phyloP scores from a whole-genome alignment of 352 stramenopile genomes.

The Globisporangium nodosum region DNA sequence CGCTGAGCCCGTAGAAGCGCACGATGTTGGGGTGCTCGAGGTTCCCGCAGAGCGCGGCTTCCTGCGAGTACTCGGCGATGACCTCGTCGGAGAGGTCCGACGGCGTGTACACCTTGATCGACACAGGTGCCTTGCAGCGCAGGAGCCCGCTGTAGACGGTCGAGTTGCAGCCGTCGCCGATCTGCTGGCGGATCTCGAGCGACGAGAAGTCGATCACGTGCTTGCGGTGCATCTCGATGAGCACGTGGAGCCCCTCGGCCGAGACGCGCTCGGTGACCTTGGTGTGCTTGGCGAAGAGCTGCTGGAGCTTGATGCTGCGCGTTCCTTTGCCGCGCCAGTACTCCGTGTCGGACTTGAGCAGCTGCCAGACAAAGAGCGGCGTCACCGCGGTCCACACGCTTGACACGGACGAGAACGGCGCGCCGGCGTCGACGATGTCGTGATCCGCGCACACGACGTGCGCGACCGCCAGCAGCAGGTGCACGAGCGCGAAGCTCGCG shows the following conservation, averaged over 20 bases:
- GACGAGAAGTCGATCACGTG: constrained; percentile 71
- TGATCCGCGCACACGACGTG: constrained; percentile 43
- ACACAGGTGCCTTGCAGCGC: constrained; percentile 38
- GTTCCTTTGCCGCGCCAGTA: constrained; percentile 54
- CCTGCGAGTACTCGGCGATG: constrained; percentile 49
- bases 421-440: constrained; percentile 36
- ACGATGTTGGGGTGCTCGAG: constrained; percentile 63
- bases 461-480: constrained; percentile 31
- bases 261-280: constrained; percentile 46
- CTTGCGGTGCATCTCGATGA: constrained; percentile 72
- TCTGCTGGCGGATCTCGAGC: constrained; percentile 41
- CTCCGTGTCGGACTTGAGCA: constrained; percentile 50
- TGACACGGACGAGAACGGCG: constrained; percentile 49
- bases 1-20: constrained; percentile 53
- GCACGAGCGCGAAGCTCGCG: constrained; percentile 36
- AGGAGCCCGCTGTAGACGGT: constrained; percentile 46
- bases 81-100: constrained; percentile 50
- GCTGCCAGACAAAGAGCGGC: constrained; percentile 50
- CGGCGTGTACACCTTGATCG: constrained; percentile 69
- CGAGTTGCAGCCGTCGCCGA: constrained; percentile 38
- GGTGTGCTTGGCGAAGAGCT: constrained; percentile 33
- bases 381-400: constrained; percentile 37
- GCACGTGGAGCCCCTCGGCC: constrained; percentile 53
- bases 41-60: constrained; percentile 46
- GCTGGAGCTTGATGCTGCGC: constrained; percentile 32